Conservation (phyloP, 2,329 filamentous ascomycete genomes). For the Raffaelea albimanens region DNA sequence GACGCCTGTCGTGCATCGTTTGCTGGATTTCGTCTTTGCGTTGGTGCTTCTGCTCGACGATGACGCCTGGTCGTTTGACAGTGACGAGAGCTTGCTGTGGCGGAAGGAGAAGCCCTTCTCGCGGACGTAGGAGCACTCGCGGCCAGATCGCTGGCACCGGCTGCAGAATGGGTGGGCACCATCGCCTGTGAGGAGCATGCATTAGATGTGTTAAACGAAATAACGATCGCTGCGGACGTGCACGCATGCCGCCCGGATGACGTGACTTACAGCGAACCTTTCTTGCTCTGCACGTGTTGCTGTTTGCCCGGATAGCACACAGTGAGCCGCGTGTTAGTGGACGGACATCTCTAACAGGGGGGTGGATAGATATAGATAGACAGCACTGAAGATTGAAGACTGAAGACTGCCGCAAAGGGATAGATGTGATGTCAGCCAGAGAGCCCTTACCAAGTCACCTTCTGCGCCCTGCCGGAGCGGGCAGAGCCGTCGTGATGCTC, state of each 20-base stretch:
- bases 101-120: not conserved
- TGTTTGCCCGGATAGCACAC: not conserved
- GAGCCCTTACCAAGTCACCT: not conserved
- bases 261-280: not conserved
- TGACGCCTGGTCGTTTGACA: not conserved
- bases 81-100: not conserved
- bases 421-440: no score
- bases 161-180: not conserved
- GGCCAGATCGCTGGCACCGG: not conserved
- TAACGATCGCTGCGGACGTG: not conserved
- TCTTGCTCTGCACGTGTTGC: not conserved
- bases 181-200: not conserved
- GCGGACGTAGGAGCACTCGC: not conserved
- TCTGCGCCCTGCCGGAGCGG: not conserved
- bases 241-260: no score
- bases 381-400: no score
- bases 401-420: no score
- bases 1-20: not conserved
- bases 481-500: not conserved
- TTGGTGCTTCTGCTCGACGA: not conserved
- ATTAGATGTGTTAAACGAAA: not conserved
- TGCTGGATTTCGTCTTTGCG: not conserved
- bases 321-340: not conserved
- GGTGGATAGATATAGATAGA: not conserved
- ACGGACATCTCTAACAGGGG: not conserved